These are phyloP conservation scores for Erythrophleum ivorense DNA, from an alignment of 331 rosid species.

Conservation along the genomic window DNA sequence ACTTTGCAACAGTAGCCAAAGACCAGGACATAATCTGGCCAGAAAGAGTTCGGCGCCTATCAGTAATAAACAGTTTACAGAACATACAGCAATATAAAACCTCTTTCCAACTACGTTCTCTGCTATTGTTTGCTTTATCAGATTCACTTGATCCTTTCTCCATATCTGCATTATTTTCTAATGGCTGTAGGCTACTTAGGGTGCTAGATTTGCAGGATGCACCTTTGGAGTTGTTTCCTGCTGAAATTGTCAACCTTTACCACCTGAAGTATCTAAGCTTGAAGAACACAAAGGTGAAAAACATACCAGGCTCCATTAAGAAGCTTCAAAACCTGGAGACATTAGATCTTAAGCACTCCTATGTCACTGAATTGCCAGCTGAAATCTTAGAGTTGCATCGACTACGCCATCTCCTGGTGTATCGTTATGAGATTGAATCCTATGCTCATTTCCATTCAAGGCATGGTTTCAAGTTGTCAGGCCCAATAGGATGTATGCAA, in stretches of 20 bases:
- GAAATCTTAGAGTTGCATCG: conserved; percentile 50
- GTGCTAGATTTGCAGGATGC: conserved; percentile 63
- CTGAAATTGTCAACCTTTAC: conserved; percentile 49
- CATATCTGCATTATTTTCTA: conserved; percentile 28
- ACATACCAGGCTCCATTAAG: conserved; percentile 57
- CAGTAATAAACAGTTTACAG: conserved; percentile 43
- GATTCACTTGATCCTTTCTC: conserved; percentile 45
- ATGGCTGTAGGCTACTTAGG: conserved; percentile 51
- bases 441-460: conserved; percentile 53
- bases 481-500: conserved; percentile 53
- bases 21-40: conserved; percentile 54
- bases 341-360: conserved; percentile 58
- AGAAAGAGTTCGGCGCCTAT: conserved; percentile 61
- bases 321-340: conserved; percentile 59
- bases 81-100: conserved; percentile 41
- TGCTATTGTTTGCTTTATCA: conserved; percentile 56
- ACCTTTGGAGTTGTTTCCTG: conserved; percentile 56
- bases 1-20: conserved; percentile 58
- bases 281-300: conserved; percentile 57
- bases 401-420: conserved; percentile 74
- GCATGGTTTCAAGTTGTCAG: conserved; percentile 53
- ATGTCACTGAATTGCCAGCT: conserved; percentile 52
- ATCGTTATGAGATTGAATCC: conserved; percentile 55
- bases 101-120: conserved; percentile 50
- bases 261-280: conserved; percentile 63